These are phyloP conservation scores for Suhomyces kilbournensis DNA, from an alignment of 805 yeast genomes.

Conservation along the genomic window DNA sequence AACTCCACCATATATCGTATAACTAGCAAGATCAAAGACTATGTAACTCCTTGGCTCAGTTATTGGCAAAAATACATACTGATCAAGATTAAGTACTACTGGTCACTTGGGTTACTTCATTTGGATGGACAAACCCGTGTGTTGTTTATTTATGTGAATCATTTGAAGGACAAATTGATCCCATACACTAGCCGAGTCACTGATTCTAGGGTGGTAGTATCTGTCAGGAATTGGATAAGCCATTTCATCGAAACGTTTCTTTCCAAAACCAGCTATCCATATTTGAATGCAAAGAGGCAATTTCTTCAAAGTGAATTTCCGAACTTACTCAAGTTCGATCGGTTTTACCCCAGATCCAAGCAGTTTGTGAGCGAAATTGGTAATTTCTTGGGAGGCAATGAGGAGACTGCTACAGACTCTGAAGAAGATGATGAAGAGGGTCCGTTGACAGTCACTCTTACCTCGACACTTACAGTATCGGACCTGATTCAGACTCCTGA, in stretches of 20 bases:
- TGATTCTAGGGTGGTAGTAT: not conserved
- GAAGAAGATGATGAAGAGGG: conserved; percentile 4
- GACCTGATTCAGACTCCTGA: not conserved
- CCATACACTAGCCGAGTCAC: not conserved
- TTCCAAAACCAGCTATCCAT: not conserved
- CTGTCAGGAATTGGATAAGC: not conserved
- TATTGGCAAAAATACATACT: not conserved
- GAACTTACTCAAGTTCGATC: conserved; percentile 20
- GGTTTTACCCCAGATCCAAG: conserved; percentile 8
- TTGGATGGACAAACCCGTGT: not conserved
- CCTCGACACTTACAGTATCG: conserved; percentile 6
- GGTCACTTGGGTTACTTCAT: not conserved
- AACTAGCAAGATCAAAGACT: not conserved
- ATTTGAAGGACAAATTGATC: not conserved
- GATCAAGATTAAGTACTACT: not conserved
- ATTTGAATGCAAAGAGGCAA: conserved; percentile 18
- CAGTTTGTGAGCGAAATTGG: not conserved
- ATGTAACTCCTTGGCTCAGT: not conserved
- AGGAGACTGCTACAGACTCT: not conserved
- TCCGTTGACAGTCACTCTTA: conserved; percentile 1
- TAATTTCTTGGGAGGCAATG: not conserved
- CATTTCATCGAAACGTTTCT: not conserved
- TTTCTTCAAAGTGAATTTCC: conserved; percentile 26
- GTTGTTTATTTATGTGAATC: not conserved
- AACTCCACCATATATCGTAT: not conserved